These are phyloP conservation scores for Aspergillus carbonarius DNA, from an alignment of 2,329 filamentous ascomycete species.

Conservation along the genomic window DNA sequence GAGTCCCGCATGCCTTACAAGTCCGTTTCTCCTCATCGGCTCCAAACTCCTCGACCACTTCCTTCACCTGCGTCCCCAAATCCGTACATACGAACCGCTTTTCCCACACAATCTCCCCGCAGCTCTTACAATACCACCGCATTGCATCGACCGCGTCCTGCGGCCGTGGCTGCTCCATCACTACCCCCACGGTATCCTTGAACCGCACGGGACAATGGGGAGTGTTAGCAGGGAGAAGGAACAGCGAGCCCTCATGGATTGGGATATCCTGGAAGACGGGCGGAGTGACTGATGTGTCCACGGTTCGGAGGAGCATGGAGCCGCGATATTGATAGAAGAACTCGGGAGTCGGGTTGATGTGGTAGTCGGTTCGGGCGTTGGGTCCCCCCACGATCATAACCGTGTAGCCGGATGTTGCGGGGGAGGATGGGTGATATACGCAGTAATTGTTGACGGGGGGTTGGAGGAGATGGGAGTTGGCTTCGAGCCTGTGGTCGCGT, in stretches of 20 bases:
- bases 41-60: conserved; percentile 80
- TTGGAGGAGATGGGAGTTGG: conserved; percentile 88
- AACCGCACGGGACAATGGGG: conserved; percentile 95
- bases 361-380: conserved; percentile 95
- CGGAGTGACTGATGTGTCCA: conserved; percentile 61
- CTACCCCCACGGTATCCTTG: conserved; percentile 87
- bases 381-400: conserved; percentile 91
- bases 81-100: conserved; percentile 84
- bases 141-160: conserved; percentile 70
- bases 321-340: conserved; percentile 98
- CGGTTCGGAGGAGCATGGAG: conserved; percentile 88
- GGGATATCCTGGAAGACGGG: conserved; percentile 74
- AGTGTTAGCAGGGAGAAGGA: conserved; percentile 88
- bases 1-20: conserved; percentile 71
- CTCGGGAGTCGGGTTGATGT: conserved; percentile 94
- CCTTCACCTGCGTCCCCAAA: conserved; percentile 91
- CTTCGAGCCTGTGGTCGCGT: conserved; percentile 66
- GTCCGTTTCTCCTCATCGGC: conserved; percentile 66
- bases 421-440: conserved; percentile 68
- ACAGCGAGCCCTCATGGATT: conserved; percentile 91
- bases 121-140: conserved; percentile 84
- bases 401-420: conserved; percentile 88
- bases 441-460: conserved; percentile 98
- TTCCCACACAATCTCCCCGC: conserved; percentile 76
- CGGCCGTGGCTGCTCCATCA: conserved; percentile 82